These are phyloP conservation scores for Tolypocladium guangdongense DNA, from an alignment of 2,329 filamentous ascomycete genomes.

Conservation along the genomic window DNA sequence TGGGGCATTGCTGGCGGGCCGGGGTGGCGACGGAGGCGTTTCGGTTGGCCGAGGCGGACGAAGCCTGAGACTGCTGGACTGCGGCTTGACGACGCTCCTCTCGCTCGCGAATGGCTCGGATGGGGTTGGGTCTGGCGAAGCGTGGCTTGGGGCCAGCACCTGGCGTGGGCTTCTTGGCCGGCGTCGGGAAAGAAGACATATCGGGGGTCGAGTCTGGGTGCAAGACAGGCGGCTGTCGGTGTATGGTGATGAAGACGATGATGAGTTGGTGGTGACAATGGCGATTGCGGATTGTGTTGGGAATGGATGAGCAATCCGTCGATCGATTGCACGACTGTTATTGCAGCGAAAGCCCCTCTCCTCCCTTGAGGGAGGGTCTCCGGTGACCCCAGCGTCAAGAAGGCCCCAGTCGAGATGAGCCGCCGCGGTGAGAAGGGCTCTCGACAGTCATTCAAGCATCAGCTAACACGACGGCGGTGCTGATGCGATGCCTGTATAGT, in stretches of 20 bases:
- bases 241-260: background rate
- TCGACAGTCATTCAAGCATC: background rate
- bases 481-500: background rate
- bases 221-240: too few species aligned
- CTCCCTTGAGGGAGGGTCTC: background rate
- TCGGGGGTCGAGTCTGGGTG: background rate
- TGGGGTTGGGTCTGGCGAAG: constrained; percentile 33
- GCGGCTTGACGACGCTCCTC: constrained; percentile 31
- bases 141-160: constrained; percentile 23
- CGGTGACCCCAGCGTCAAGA: background rate
- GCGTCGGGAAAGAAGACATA: constrained; percentile 38
- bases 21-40: constrained; percentile 21
- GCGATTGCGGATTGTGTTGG: background rate
- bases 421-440: background rate
- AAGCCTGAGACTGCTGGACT: constrained; percentile 15
- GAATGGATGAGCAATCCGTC: background rate
- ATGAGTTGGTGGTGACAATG: background rate
- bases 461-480: background rate
- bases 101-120: constrained; percentile 41
- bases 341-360: background rate
- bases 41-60: constrained; percentile 16
- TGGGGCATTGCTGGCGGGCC: constrained; percentile 39
- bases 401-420: background rate
- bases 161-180: constrained; percentile 22
- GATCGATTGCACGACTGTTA: background rate